Evolutionary conservation across 169 alveolate genomes (phyloP).

Genomic region (Amoebophrya sp.): DNA sequence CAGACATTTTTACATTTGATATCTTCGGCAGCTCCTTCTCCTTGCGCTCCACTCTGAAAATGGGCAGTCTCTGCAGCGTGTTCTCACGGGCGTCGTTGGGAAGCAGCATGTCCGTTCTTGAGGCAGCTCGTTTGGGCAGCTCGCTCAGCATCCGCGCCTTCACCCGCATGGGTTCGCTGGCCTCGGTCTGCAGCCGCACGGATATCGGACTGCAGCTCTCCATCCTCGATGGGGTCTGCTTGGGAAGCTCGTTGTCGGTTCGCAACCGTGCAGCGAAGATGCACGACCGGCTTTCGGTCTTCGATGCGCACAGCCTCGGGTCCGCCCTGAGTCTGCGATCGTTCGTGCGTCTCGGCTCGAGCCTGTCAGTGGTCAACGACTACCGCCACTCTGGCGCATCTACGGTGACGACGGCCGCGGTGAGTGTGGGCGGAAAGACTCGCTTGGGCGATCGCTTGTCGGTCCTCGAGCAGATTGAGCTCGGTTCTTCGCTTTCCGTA

Average conservation of each 20-base stretch:
- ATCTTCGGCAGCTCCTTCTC: conserved; percentile 33
- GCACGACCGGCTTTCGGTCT: neutral
- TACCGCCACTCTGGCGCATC: no score
- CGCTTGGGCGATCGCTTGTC: no score
- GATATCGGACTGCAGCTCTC: neutral
- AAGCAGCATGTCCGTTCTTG: neutral
- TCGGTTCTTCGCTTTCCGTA: no score
- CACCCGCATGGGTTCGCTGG: neutral
- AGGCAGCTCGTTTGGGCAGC: neutral
- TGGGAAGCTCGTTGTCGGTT: neutral
- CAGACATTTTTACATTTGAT: no score
- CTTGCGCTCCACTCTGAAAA: neutral
- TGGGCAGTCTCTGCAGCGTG: neutral
- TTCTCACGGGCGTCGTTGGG: neutral
- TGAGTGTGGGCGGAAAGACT: no score
- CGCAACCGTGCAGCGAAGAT: no score
- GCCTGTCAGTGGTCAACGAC: conserved; percentile 19
- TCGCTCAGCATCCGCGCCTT: neutral
- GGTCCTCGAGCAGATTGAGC: no score
- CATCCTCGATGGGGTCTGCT: neutral
- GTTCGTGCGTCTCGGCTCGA: conserved; percentile 20
- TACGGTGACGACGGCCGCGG: no score
- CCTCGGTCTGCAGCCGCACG: neutral
- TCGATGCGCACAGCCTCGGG: neutral
- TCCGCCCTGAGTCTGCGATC: neutral